phyloP scores from a whole-genome alignment of 768 basidiomycete genomes.

The Sarcodon sp. region DNA sequence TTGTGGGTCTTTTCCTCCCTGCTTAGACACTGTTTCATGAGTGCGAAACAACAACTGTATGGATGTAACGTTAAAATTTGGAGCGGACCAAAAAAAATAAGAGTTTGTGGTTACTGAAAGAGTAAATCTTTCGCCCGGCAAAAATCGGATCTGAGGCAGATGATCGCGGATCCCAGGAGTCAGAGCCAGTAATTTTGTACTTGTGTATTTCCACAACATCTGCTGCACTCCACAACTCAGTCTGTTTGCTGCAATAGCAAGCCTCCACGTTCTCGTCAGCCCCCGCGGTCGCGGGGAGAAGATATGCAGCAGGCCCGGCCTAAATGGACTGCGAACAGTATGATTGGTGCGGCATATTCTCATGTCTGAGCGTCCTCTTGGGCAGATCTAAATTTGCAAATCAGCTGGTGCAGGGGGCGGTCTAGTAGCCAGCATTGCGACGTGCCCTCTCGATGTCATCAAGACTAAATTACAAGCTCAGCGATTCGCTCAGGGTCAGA shows the following conservation, averaged over 20 bases:
- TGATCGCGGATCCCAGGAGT: neutral
- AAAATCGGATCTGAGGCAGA: neutral
- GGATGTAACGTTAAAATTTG: too few relatives aligned
- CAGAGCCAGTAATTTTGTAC: neutral
- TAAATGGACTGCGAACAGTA: slow-evolving; percentile 50
- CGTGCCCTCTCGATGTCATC: slow-evolving; percentile 95
- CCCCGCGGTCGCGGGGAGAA: neutral
- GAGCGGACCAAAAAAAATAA: too few relatives aligned
- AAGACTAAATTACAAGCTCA: slow-evolving; percentile 99
- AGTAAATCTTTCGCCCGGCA: neutral
- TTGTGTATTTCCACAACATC: neutral
- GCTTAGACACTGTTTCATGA: too few relatives aligned
- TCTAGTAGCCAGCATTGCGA: slow-evolving; percentile 82
- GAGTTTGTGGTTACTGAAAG: too few relatives aligned
- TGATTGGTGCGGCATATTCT: slow-evolving; percentile 48
- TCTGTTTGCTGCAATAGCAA: neutral
- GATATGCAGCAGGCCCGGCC: neutral
- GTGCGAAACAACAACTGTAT: too few relatives aligned
- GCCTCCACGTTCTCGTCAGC: neutral
- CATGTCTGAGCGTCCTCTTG: slow-evolving; percentile 4
- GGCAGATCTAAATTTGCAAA: slow-evolving; percentile 1
- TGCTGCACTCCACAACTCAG: neutral
- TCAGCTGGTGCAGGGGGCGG: slow-evolving; percentile 93
- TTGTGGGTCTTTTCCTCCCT: too few relatives aligned
- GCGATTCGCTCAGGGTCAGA: slow-evolving; percentile 50